Percentiles rank a stretch among this genome's conserved stretches.
Evolutionary conservation across 2,329 filamentous ascomycete species (phyloP).

Genomic region (Aureobasidium sp.): DNA sequence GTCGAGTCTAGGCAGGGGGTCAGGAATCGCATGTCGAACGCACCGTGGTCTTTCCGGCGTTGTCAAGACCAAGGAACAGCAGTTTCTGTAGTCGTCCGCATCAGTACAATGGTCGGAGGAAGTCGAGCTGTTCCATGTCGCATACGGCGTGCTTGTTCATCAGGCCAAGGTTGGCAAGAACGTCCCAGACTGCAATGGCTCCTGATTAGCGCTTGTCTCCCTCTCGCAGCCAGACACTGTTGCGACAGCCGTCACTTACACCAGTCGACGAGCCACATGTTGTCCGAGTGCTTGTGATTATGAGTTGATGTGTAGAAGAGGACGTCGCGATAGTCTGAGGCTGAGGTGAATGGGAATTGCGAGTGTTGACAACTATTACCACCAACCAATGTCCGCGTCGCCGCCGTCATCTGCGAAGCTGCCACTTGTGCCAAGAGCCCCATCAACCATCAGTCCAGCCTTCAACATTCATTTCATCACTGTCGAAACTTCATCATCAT

Average conservation of each 20-base stretch:
- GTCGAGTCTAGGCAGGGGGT: background rate
- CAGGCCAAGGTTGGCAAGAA: slow-evolving; percentile 78
- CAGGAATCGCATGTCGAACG: slow-evolving; percentile 12
- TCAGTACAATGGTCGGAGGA: background rate
- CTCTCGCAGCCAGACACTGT: slow-evolving; percentile 16
- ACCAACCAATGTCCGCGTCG: slow-evolving; percentile 1
- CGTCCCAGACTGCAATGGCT: slow-evolving; percentile 65
- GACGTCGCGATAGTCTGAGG: background rate
- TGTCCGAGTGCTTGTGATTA: slow-evolving; percentile 14
- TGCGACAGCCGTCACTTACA: slow-evolving; percentile 51
- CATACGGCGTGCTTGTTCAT: slow-evolving; percentile 77
- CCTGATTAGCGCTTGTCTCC: slow-evolving; percentile 11
- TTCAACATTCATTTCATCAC: background rate
- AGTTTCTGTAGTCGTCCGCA: slow-evolving; percentile 51
- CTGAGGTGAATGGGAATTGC: background rate
- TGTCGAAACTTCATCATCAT: background rate
- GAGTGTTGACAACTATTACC: slow-evolving; percentile 10
- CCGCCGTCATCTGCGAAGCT: slow-evolving; percentile 15
- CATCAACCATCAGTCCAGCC: background rate
- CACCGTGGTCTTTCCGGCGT: slow-evolving; percentile 83
- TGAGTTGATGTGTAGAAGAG: background rate
- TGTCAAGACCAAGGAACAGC: slow-evolving; percentile 86
- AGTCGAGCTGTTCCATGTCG: background rate
- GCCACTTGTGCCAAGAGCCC: background rate
- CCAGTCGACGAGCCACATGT: slow-evolving; percentile 94